Percentiles rank a stretch among this genome's conserved stretches.
Conservation (phyloP, 1,284 basidiomycete species). For the Termitomyces sp. region DNA sequence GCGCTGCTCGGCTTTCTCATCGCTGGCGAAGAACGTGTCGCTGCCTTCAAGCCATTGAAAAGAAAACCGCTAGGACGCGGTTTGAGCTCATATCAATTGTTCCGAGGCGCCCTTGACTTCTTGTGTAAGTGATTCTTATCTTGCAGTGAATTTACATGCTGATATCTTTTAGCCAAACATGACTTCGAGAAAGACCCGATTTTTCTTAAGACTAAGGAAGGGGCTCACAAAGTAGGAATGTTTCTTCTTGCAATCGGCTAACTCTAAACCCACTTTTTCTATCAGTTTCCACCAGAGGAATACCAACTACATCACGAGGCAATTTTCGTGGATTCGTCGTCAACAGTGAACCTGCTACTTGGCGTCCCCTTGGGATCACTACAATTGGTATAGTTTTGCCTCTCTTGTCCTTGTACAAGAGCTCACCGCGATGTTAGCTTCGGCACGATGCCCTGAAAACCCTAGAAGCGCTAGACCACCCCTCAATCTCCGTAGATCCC, state of each 20-base stretch:
- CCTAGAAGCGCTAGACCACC: constrained; percentile 53
- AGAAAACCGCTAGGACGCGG: constrained; percentile 64
- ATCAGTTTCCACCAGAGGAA: constrained; percentile 51
- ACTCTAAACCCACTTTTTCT: background rate
- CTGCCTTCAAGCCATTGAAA: constrained; percentile 27
- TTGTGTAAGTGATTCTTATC: constrained; percentile 44
- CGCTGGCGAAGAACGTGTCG: constrained; percentile 55
- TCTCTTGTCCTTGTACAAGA: background rate
- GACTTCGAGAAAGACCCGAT: constrained; percentile 61
- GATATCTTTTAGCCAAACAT: constrained; percentile 50
- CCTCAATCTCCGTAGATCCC: constrained; percentile 48
- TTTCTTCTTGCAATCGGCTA: background rate
- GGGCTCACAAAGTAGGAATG: constrained; percentile 39
- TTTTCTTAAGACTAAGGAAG: constrained; percentile 55
- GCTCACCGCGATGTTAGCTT: constrained; percentile 42
- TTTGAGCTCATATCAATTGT: constrained; percentile 83
- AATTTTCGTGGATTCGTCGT: constrained; percentile 79
- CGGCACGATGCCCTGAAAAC: constrained; percentile 72
- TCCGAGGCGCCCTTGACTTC: constrained; percentile 77
- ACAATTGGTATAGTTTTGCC: constrained; percentile 47
- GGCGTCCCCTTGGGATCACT: constrained; percentile 70
- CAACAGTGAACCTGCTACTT: constrained; percentile 77
- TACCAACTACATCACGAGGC: constrained; percentile 46
- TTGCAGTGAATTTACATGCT: background rate
- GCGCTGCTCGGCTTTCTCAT: constrained; percentile 70